phyloP scores from a whole-genome alignment of 2,329 filamentous ascomycete genomes.

The Ciborinia camelliae region DNA sequence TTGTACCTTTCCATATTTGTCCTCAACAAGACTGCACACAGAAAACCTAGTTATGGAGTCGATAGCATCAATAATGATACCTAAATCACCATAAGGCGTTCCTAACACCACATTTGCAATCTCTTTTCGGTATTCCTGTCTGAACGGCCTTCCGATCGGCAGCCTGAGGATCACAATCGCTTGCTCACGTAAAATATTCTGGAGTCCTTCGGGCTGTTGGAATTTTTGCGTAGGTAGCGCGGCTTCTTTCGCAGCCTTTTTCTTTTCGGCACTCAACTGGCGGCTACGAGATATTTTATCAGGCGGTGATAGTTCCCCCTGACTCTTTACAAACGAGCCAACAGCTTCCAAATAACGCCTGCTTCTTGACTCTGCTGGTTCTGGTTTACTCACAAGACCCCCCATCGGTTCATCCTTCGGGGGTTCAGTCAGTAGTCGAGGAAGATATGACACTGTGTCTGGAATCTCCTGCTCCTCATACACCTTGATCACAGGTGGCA shows the following conservation, averaged over 20 bases:
- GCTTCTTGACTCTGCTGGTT: conserved; percentile 24
- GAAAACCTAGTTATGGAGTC: conserved; percentile 67
- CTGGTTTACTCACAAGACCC: conserved; percentile 31
- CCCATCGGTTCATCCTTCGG: conserved; percentile 29
- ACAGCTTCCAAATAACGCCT: conserved; percentile 27
- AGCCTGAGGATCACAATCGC: conserved; percentile 35
- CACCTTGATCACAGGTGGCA: conserved; percentile 29
- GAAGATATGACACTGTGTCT: conserved; percentile 25
- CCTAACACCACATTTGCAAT: conserved; percentile 69
- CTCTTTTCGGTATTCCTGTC: conserved; percentile 63
- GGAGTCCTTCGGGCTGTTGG: background rate
- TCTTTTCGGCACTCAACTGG: conserved; percentile 1
- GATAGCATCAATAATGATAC: conserved; percentile 68
- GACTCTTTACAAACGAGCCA: conserved; percentile 32
- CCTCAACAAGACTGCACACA: conserved; percentile 72
- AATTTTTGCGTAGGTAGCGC: background rate
- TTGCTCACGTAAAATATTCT: conserved; percentile 11
- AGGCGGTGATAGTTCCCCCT: conserved; percentile 31
- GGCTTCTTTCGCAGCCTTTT: conserved; percentile 1
- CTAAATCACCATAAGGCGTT: conserved; percentile 65
- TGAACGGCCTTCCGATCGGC: conserved; percentile 66
- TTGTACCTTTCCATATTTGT: conserved; percentile 83
- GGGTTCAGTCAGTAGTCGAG: conserved; percentile 30
- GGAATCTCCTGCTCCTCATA: conserved; percentile 31
- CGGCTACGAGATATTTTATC: conserved; percentile 18